These are phyloP conservation scores for Sungouiozyma intestinalis DNA, from an alignment of 805 yeast genomes.

Conservation along the genomic window DNA sequence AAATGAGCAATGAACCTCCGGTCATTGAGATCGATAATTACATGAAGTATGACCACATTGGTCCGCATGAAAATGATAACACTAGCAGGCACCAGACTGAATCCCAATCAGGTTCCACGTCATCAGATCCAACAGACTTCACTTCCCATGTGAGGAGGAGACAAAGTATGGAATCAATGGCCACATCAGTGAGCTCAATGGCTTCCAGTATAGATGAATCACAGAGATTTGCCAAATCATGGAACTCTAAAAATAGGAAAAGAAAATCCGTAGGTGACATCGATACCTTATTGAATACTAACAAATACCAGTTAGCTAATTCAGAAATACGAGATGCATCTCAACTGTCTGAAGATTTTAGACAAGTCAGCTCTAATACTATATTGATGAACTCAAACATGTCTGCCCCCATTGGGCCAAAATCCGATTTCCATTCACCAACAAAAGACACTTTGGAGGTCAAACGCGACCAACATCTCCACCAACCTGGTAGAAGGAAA, in stretches of 20 bases:
- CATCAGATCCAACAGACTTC: conserved; percentile 28
- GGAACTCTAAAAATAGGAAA: conserved; percentile 27
- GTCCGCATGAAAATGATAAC: not conserved
- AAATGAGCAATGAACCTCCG: not conserved
- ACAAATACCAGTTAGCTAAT: not conserved
- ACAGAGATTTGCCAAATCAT: conserved; percentile 27
- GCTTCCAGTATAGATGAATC: conserved; percentile 26
- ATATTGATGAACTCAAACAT: conserved; percentile 2
- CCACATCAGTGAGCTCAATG: conserved; percentile 26
- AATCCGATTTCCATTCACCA: not conserved
- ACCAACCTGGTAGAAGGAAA: conserved; percentile 11
- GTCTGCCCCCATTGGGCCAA: not conserved
- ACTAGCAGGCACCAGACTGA: not conserved
- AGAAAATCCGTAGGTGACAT: conserved; percentile 22
- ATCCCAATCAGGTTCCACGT: conserved; percentile 2
- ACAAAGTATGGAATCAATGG: conserved; percentile 25
- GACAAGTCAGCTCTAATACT: conserved; percentile 14
- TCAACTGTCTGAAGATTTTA: conserved; percentile 2
- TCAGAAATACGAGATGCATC: not conserved
- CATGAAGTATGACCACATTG: not conserved
- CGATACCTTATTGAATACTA: conserved; percentile 5
- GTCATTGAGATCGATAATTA: not conserved
- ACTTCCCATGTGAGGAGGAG: conserved; percentile 20
- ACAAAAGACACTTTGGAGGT: not conserved
- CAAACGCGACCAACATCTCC: not conserved